Evolutionary conservation across 345 rosid species (phyloP).

Genomic region (Gossypium stocksii): DNA sequence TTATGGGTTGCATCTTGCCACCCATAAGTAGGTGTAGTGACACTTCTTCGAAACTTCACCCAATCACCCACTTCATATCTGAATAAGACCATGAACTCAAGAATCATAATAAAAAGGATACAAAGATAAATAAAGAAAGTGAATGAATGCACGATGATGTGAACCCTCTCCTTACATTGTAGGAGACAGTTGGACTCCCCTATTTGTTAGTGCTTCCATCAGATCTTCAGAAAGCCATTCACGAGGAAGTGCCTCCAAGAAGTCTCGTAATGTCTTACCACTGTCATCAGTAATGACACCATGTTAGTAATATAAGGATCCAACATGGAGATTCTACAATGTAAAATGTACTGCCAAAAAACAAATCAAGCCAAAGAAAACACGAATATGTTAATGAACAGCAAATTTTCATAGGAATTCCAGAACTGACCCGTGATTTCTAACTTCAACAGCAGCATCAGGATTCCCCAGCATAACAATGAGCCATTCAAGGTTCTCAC

Average conservation of each 20-base stretch:
- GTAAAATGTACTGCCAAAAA: not conserved
- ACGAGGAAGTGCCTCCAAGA: slow-evolving; percentile 88
- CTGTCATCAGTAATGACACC: slow-evolving; percentile 33
- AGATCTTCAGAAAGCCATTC: slow-evolving; percentile 98
- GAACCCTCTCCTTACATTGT: slow-evolving; percentile 56
- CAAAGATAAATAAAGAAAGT: not conserved
- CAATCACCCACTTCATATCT: slow-evolving; percentile 94
- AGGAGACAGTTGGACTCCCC: slow-evolving; percentile 81
- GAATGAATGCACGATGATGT: not conserved
- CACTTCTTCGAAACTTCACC: slow-evolving; percentile 84
- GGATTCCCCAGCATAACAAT: slow-evolving; percentile 79
- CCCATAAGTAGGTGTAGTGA: slow-evolving; percentile 64
- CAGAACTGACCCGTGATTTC: slow-evolving; percentile 79
- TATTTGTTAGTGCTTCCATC: slow-evolving; percentile 73
- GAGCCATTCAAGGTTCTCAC: slow-evolving; percentile 97
- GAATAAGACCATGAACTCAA: slow-evolving; percentile 13
- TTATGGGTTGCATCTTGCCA: slow-evolving; percentile 91
- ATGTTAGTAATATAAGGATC: not conserved
- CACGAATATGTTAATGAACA: not conserved
- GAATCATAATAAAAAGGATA: not conserved
- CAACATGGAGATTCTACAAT: not conserved
- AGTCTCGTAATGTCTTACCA: slow-evolving; percentile 88
- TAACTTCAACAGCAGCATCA: slow-evolving; percentile 72
- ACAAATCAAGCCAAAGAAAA: not conserved
- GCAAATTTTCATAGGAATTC: not conserved